Conservation (phyloP, 768 basidiomycete genomes). For the Solioccasus polychromus region DNA sequence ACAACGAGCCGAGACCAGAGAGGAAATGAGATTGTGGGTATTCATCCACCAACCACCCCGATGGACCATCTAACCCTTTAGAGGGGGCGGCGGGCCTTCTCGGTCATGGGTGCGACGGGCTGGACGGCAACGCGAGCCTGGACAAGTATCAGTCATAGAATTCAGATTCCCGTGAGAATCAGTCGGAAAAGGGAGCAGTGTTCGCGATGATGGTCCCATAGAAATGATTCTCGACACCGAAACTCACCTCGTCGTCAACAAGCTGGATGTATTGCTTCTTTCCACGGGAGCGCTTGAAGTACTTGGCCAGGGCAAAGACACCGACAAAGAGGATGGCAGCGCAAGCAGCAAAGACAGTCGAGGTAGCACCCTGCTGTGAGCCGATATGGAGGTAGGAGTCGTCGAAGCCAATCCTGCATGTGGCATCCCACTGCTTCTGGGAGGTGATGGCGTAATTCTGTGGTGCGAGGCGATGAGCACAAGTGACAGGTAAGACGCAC, state of each 20-base stretch:
- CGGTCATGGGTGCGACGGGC: constrained; percentile 24
- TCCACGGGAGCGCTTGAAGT: constrained; percentile 33
- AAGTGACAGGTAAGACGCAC: not conserved
- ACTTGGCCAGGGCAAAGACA: constrained; percentile 33
- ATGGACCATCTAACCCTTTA: constrained; percentile 5
- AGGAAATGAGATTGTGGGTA: constrained; percentile 5
- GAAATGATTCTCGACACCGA: constrained; percentile 1
- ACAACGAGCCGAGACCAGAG: constrained; percentile 5
- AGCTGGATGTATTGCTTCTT: constrained; percentile 35
- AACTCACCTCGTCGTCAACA: constrained; percentile 37
- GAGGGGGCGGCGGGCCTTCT: constrained; percentile 27
- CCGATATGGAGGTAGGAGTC: constrained; percentile 33
- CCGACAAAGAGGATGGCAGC: constrained; percentile 37
- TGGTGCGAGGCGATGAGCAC: not conserved
- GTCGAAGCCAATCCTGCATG: constrained; percentile 34
- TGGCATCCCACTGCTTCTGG: constrained; percentile 43
- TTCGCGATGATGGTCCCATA: constrained; percentile 11
- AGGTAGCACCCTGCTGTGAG: constrained; percentile 29
- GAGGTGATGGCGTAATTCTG: constrained; percentile 46
- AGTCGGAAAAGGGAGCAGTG: constrained; percentile 3
- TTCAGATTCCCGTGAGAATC: constrained; percentile 5
- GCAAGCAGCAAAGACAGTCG: constrained; percentile 32
- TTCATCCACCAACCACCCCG: not conserved
- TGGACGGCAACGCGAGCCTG: constrained; percentile 19
- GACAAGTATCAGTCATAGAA: constrained; percentile 4